Base-by-base conservation (phyloP, 2,329 filamentous ascomycete species). In the Raffaelea deltoideospora region DNA sequence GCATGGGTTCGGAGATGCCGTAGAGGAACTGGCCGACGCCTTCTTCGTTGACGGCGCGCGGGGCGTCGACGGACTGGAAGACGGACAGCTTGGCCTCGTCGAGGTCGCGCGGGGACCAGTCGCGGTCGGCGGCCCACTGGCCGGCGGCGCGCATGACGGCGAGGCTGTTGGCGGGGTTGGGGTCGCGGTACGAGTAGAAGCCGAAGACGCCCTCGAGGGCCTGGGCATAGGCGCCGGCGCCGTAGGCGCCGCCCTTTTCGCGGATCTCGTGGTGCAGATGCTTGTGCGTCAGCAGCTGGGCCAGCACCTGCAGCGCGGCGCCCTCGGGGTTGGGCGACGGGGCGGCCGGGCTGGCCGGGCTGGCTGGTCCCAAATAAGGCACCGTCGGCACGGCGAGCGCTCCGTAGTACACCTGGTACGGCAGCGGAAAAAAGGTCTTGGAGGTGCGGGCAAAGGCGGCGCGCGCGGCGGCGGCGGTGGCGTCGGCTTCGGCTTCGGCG, bases 341-440 rank as follows among this genome's bases (percentile, higher is more conserved):
- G n/a, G n/a, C n/a, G n/a, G n/a, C n/a, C n/a, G n/a, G n/a, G n/a
- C n/a, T n/a, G n/a, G n/a, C n/a, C n/a, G n/a, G n/a, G n/a, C n/a
- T n/a, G n/a, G n/a, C n/a, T n/a, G n/a, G n/a, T n/a, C n/a, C n/a
- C n/a, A n/a, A n/a, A 57, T 95, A 98, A 0, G 87, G 82, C 0
- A 81, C 79, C 1, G 88, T 93, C 7, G 82, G 77, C 13, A 94
- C 60, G 15, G 85, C 79, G 31, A 90, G 67, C 14, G 79, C 81
- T 8, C 88, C 85, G 53, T 96, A 96, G 54, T 93, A 95, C 24
- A 98, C 90, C 58, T 98, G 90, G 58, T 94, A 98, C 1, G 90
- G 90, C 15, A 98, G 67, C 19, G 88, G 80, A 59, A 93, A 96
- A 59, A 96, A 92, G 0, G 85, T 79, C 54, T 86, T 90, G 45